Conservation (phyloP, 2,329 filamentous ascomycete genomes). For the Xylaria sp. region DNA sequence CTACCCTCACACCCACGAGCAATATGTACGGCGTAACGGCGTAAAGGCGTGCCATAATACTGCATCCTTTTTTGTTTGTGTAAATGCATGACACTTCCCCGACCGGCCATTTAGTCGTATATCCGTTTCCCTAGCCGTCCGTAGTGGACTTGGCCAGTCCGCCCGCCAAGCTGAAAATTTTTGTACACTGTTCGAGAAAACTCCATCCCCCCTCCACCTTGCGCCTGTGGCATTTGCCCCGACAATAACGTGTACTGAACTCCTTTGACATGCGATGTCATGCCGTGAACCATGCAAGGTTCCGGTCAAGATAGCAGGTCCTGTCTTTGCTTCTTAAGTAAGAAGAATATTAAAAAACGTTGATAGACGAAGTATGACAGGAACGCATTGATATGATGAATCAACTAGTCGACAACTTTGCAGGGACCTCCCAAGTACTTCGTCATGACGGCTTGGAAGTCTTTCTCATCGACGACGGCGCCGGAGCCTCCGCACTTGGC, state of each 20-base stretch:
- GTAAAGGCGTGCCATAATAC: conserved; percentile 2
- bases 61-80: conserved; percentile 9
- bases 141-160: conserved; percentile 1
- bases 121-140: conserved; percentile 6
- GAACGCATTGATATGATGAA: background rate
- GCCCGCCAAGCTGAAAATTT: conserved; percentile 11
- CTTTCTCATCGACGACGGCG: conserved; percentile 80
- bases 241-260: conserved; percentile 2
- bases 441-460: conserved; percentile 75
- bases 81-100: conserved; percentile 16
- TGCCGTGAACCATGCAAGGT: conserved; percentile 5
- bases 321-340: background rate
- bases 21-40: background rate
- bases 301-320: conserved; percentile 12
- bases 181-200: conserved; percentile 12
- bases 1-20: background rate
- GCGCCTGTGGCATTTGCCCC: conserved; percentile 1
- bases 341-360: background rate
- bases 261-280: conserved; percentile 1
- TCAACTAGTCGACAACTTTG: background rate
- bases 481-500: conserved; percentile 90
- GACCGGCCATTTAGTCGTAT: conserved; percentile 14
- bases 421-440: conserved; percentile 45
- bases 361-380: background rate
- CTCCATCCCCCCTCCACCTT: conserved; percentile 10